Evolutionary conservation across 176 grass and related monocot genomes (phyloP).

Genomic region (Eremochloa ophiuroides): DNA sequence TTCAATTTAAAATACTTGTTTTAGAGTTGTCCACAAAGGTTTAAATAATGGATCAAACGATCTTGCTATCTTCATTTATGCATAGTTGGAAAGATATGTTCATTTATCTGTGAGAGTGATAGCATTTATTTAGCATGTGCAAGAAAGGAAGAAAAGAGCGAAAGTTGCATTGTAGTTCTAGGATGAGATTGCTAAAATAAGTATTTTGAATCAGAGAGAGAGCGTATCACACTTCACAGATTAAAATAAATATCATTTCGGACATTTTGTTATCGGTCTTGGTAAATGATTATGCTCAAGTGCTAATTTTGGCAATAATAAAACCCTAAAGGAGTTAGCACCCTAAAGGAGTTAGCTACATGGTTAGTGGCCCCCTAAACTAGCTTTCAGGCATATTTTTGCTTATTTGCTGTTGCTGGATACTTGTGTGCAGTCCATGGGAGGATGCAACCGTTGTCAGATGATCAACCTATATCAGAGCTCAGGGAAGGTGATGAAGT

Average conservation of each 20-base stretch:
- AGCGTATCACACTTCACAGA: not conserved
- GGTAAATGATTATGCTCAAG: not conserved
- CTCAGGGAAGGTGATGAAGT: constrained; percentile 53
- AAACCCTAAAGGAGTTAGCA: too few species aligned
- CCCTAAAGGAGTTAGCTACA: not conserved
- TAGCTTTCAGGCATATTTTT: not conserved
- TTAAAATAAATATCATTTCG: not conserved
- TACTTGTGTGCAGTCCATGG: constrained; percentile 57
- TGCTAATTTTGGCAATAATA: not conserved
- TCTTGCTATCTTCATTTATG: not conserved
- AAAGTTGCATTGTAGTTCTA: not conserved
- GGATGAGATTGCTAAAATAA: not conserved
- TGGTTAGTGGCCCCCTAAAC: not conserved
- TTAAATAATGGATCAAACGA: not conserved
- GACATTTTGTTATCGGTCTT: not conserved
- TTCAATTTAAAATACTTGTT: not conserved
- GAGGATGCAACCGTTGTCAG: constrained; percentile 93
- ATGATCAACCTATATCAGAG: constrained; percentile 86
- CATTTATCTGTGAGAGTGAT: not conserved
- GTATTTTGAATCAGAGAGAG: not conserved
- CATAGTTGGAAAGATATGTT: not conserved
- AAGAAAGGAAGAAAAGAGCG: not conserved
- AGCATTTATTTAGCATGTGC: not conserved
- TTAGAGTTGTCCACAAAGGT: not conserved
- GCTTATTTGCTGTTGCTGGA: not conserved